phyloP scores from a whole-genome alignment of 495 filamentous ascomycete genomes.

The Penicillium canariense region DNA sequence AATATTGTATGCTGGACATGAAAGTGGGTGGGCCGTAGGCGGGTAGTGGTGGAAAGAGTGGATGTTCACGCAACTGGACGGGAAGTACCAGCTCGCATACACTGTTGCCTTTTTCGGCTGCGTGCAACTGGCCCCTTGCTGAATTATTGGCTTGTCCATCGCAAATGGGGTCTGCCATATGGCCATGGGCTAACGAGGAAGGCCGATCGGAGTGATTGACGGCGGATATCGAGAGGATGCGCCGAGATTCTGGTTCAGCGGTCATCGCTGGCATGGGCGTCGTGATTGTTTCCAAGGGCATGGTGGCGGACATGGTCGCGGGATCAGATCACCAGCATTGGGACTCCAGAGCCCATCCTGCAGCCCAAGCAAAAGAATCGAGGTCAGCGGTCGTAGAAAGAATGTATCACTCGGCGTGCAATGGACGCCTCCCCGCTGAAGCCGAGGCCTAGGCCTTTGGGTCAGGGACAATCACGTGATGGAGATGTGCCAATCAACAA shows the following conservation, averaged over 20 bases:
- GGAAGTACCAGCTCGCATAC: not conserved
- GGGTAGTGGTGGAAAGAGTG: slow-evolving; percentile 84
- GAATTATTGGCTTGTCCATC: not conserved
- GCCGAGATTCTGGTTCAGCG: not conserved
- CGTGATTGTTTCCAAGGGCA: slow-evolving; percentile 6
- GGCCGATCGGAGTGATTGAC: not conserved
- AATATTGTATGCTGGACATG: slow-evolving; percentile 61
- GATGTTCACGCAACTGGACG: slow-evolving; percentile 49
- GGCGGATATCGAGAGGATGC: not conserved
- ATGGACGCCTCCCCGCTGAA: not conserved
- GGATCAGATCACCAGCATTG: not conserved
- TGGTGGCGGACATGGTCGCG: slow-evolving; percentile 21
- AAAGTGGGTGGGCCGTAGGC: slow-evolving; percentile 73
- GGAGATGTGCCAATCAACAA: not conserved
- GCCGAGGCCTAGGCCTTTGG: not conserved
- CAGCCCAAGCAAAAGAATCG: not conserved
- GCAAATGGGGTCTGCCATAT: not conserved
- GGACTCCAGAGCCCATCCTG: slow-evolving; percentile 3
- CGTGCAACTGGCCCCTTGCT: not conserved
- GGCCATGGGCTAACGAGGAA: not conserved
- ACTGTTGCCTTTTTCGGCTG: slow-evolving; percentile 7
- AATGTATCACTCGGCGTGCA: not conserved
- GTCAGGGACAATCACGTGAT: slow-evolving; percentile 7
- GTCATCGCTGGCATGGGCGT: not conserved
- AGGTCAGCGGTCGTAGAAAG: not conserved